Evolutionary conservation across 371 early-diverging fungal genomes (phyloP), one percentile per base, ranked within the genome.

Genomic region (Chytridiales sp.): DNA sequence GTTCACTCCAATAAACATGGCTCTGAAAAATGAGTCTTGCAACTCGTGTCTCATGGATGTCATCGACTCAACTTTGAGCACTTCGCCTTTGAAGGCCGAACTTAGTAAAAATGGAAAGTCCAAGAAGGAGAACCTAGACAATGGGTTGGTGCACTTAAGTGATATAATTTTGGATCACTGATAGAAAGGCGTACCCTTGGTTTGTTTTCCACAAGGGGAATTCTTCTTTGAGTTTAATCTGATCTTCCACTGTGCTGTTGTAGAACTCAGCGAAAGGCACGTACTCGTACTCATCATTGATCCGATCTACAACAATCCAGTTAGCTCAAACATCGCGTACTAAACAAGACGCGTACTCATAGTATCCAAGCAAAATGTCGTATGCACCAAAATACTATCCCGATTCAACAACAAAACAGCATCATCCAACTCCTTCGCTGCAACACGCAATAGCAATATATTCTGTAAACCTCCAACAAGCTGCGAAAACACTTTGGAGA

Each of bases 31-130:
- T 5, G 95, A 85, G 75, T 84, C 86, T 47, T 84, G 81, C 6
- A 85, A 59, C 49, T 79, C 72, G 36, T 70, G 72, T 11, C 92
- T 85, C 91, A 93, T 95, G 59, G 90, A 88, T 34, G 91, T 83
- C 64, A 89, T 87, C 8, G 89, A 87, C 61, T 96, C 96, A 27
- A 89, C 80, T 42, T 88, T 89, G 61, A 96, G 82, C 46, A 96
- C 88, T 55, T 88, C 88, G 74, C 90, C 87, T 58, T 95, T 95
- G 11, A 89, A 86, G 3, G 85, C 81, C 69, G 94, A 85, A 27
- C 86, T 89, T 41, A 96, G 79, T 60, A 96, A 61, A 62, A 92
- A 94, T 1, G 96, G 94, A 60, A 91, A 94, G 59, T 90, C 87
- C 55, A 93, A 93, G 66, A 92, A 89, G 3, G 93, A 80, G 59